A percentile compares a stretch with the other conserved stretches of the same genome.
Conservation (phyloP, 495 filamentous ascomycete species). For the Hypomontagnella monticulosa region DNA sequence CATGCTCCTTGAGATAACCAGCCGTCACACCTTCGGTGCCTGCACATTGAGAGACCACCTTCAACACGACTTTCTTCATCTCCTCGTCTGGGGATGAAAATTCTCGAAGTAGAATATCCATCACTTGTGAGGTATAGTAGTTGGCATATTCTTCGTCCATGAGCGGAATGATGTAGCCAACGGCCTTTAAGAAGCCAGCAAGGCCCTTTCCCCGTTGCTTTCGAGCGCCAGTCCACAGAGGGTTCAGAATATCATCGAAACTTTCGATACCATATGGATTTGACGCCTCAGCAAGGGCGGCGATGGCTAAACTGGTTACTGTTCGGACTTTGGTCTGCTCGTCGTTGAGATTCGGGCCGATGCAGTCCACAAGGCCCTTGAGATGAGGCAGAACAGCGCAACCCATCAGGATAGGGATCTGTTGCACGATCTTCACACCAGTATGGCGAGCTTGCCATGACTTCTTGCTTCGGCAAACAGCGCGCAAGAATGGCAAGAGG, state of each 20-base stretch:
- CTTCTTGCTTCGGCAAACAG: constrained; percentile 96
- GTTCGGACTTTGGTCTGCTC: constrained; percentile 98
- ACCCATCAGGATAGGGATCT: constrained; percentile 99
- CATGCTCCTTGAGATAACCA: constrained; percentile 92
- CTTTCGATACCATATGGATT: constrained; percentile 99
- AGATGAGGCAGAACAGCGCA: constrained; percentile 96
- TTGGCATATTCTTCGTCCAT: constrained; percentile 99
- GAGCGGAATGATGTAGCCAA: constrained; percentile 96
- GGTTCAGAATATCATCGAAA: constrained; percentile 97
- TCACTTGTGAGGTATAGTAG: constrained; percentile 98
- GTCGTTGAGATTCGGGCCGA: constrained; percentile 93
- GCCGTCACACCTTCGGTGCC: constrained; percentile 95
- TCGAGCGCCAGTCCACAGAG: constrained; percentile 93
- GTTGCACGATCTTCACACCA: constrained; percentile 99
- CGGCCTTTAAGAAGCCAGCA: constrained; percentile 95
- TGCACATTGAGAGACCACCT: constrained; percentile 97
- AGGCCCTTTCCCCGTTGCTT: constrained; percentile 97
- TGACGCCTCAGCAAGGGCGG: constrained; percentile 93
- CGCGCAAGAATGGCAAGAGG: constrained; percentile 91
- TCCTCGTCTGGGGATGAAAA: constrained; percentile 98
- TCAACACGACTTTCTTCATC: constrained; percentile 99
- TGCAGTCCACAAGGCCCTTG: constrained; percentile 95
- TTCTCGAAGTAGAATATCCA: constrained; percentile 97
- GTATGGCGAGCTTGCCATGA: constrained; percentile 99
- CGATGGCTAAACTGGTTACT: constrained; percentile 93